Conservation (phyloP, 2,329 filamentous ascomycete species). For the Xylariaceae sp. region DNA sequence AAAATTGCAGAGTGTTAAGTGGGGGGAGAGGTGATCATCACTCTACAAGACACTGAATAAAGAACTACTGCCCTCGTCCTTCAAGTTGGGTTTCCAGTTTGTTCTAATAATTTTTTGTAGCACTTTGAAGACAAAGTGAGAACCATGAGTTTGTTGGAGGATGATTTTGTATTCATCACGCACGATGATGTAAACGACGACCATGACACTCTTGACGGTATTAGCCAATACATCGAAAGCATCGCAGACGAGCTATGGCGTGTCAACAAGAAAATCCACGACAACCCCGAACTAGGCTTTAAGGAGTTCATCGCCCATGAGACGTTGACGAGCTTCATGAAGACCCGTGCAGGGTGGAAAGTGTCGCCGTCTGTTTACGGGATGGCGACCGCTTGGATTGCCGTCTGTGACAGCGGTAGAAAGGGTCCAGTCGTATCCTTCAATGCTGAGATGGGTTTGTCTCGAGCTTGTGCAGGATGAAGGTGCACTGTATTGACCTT, state of each 20-base stretch:
- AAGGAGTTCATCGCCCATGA: conserved; percentile 48
- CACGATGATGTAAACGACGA: conserved; percentile 21
- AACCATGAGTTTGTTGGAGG: conserved; percentile 22
- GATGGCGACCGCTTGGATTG: conserved; percentile 50
- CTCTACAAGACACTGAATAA: too few species aligned
- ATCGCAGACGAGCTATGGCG: conserved; percentile 38
- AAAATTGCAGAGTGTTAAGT: too few species aligned
- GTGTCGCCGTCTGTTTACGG: conserved; percentile 50
- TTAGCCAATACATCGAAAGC: conserved; percentile 37
- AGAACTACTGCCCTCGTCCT: too few species aligned
- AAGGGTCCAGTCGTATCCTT: conserved; percentile 45
- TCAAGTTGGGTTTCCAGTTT: neutral
- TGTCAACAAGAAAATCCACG: conserved; percentile 48
- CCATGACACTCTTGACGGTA: conserved; percentile 29
- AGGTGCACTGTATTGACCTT: conserved; percentile 19
- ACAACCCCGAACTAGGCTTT: conserved; percentile 47
- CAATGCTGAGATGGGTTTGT: conserved; percentile 44
- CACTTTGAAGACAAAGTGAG: neutral
- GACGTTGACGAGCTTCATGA: conserved; percentile 45
- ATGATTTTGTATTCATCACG: conserved; percentile 27
- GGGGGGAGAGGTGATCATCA: too few species aligned
- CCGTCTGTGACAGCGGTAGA: conserved; percentile 43
- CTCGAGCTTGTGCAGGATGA: neutral
- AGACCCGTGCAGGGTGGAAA: conserved; percentile 41
- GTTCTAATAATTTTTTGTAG: neutral